Evolutionary conservation across 2,329 filamentous ascomycete species (phyloP).

Genomic region (Tolypocladium amazonense): DNA sequence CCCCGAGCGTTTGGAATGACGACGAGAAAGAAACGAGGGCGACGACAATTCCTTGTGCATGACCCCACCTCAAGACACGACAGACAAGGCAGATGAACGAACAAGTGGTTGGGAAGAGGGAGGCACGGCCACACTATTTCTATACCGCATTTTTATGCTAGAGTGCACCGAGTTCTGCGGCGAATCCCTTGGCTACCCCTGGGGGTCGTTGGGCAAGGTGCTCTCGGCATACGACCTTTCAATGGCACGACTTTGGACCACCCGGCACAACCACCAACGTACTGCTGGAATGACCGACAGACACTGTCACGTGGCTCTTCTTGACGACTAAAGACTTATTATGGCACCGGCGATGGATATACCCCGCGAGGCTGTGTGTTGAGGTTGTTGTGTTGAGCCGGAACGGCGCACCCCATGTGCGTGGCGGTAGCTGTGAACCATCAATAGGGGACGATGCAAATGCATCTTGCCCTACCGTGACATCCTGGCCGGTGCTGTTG

Average conservation of each 20-base stretch:
- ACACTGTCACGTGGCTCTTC: constrained; percentile 23
- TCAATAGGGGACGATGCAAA: neutral
- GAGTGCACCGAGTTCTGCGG: constrained; percentile 12
- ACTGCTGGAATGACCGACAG: constrained; percentile 22
- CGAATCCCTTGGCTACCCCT: constrained; percentile 12
- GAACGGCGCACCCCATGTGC: constrained; percentile 10
- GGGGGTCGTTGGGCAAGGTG: neutral
- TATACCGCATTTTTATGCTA: constrained; percentile 2
- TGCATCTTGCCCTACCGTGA: neutral
- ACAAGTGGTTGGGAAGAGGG: neutral
- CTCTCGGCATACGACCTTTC: constrained; percentile 15
- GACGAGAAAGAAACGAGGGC: neutral
- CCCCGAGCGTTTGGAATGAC: constrained; percentile 1
- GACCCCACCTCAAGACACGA: neutral
- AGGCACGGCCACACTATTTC: neutral
- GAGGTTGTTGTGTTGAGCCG: constrained; percentile 21
- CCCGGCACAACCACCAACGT: constrained; percentile 18
- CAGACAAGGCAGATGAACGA: neutral
- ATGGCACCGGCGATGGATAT: constrained; percentile 31
- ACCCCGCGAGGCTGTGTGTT: constrained; percentile 27
- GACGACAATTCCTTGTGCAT: neutral
- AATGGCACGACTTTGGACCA: constrained; percentile 21
- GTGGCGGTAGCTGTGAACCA: neutral
- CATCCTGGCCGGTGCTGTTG: neutral
- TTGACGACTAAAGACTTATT: constrained; percentile 21